Evolutionary conservation across 78 protist species (phyloP).

Genomic region (Dictyostelium intermedium): DNA sequence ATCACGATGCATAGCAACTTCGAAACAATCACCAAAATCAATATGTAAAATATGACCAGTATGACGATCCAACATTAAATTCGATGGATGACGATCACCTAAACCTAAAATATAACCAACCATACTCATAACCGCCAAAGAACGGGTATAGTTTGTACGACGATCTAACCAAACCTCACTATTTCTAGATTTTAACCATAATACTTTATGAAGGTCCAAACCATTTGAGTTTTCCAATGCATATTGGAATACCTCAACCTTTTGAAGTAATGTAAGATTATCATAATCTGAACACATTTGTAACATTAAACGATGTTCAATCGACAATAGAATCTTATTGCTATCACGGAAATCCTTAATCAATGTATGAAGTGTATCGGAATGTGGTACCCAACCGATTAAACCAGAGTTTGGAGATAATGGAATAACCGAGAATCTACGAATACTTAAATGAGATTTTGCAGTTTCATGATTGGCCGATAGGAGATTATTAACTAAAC

Average conservation of each 20-base stretch:
- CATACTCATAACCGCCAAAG: slow-evolving; percentile 97
- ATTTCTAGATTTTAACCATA: slow-evolving; percentile 93
- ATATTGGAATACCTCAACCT: slow-evolving; percentile 96
- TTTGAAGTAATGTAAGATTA: slow-evolving; percentile 92
- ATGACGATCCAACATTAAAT: slow-evolving; percentile 89
- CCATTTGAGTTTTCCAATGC: slow-evolving; percentile 95
- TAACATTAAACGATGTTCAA: slow-evolving; percentile 93
- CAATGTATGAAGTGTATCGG: slow-evolving; percentile 96
- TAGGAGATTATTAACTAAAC: slow-evolving; percentile 97
- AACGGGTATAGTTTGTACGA: slow-evolving; percentile 92
- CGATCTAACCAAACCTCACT: slow-evolving; percentile 94
- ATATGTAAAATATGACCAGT: slow-evolving; percentile 97
- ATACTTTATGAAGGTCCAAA: slow-evolving; percentile 93
- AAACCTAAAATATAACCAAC: slow-evolving; percentile 96
- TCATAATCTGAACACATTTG: slow-evolving; percentile 96
- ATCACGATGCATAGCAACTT: slow-evolving; percentile 93
- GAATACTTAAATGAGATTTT: slow-evolving; percentile 73
- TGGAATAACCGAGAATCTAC: slow-evolving; percentile 93
- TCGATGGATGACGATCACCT: slow-evolving; percentile 96
- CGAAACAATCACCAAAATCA: slow-evolving; percentile 99
- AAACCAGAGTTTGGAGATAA: slow-evolving; percentile 92
- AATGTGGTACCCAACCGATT: slow-evolving; percentile 94
- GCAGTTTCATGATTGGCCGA: slow-evolving; percentile 85
- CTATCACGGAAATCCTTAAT: slow-evolving; percentile 90
- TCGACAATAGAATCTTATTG: slow-evolving; percentile 87